Conservation (phyloP, 108 stramenopile genomes). For the Phaeodactylum tricornutum region DNA sequence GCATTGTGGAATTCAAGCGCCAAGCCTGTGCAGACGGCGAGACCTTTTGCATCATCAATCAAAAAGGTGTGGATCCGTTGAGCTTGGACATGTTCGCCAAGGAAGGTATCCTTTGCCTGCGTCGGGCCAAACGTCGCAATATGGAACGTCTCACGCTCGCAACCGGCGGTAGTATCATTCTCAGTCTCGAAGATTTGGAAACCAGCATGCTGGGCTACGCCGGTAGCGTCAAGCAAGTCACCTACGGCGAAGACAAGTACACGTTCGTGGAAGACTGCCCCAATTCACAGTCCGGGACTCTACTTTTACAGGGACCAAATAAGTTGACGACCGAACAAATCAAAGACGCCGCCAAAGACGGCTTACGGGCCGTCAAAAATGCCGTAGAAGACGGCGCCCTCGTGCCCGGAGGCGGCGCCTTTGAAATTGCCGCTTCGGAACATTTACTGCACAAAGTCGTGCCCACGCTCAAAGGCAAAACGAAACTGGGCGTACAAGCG, state of each 20-base stretch:
- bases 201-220: constrained; percentile 86
- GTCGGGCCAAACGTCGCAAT: constrained; percentile 97
- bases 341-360: constrained; percentile 98
- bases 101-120: constrained; percentile 96
- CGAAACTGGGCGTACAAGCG: constrained; percentile 94
- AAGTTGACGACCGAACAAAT: constrained; percentile 94
- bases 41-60: constrained; percentile 97
- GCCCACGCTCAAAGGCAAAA: constrained; percentile 74
- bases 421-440: constrained; percentile 86
- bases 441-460: constrained; percentile 51
- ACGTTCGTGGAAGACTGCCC: constrained; percentile 97
- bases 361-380: constrained; percentile 94
- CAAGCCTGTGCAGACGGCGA: constrained; percentile 81
- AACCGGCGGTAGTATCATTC: constrained; percentile 93
- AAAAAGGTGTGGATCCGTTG: constrained; percentile 99
- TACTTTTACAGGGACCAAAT: constrained; percentile 97
- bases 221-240: constrained; percentile 90
- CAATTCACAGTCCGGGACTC: constrained; percentile 86
- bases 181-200: constrained; percentile 90
- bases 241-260: constrained; percentile 97
- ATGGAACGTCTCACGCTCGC: constrained; percentile 99
- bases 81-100: constrained; percentile 98
- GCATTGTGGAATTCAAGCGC: constrained; percentile 96
- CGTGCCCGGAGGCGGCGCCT: constrained; percentile 96
- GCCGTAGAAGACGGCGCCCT: constrained; percentile 89